Conservation (phyloP, 208 protist species). For the Zelonia costaricensis region DNA sequence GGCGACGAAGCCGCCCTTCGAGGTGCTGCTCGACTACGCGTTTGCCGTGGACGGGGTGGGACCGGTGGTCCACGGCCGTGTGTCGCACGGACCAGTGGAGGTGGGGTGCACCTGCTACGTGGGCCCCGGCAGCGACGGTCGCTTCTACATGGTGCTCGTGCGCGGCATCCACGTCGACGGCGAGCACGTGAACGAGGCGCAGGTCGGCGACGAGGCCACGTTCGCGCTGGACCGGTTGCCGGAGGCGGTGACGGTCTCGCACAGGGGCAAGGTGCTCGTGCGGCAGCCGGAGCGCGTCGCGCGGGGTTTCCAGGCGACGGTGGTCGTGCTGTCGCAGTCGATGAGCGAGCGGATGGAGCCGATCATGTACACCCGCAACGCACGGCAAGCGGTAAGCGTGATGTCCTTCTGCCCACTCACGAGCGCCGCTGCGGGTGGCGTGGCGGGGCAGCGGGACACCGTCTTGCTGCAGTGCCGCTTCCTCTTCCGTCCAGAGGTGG, state of each 20-base stretch:
- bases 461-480: constrained; percentile 43
- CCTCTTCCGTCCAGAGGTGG: constrained; percentile 80
- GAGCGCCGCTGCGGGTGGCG: neutral
- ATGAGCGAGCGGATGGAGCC: constrained; percentile 65
- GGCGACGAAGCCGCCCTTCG: constrained; percentile 46
- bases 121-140: constrained; percentile 90
- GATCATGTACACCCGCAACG: constrained; percentile 78
- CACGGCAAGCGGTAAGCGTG: constrained; percentile 71
- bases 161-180: constrained; percentile 94
- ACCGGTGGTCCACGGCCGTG: constrained; percentile 93
- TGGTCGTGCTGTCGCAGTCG: constrained; percentile 62
- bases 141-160: constrained; percentile 83
- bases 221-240: constrained; percentile 92
- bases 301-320: constrained; percentile 31
- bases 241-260: constrained; percentile 41
- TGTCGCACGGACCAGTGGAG: constrained; percentile 84
- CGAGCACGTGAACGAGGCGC: constrained; percentile 86
- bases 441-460: constrained; percentile 2
- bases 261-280: constrained; percentile 75
- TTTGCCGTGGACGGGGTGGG: constrained; percentile 88
- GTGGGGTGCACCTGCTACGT: constrained; percentile 87
- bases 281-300: constrained; percentile 25
- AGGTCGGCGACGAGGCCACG: constrained; percentile 83
- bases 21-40: constrained; percentile 81
- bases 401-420: neutral